Evolutionary conservation across 257 asterid genomes (phyloP).

Genomic region (Sherardia arvensis): DNA sequence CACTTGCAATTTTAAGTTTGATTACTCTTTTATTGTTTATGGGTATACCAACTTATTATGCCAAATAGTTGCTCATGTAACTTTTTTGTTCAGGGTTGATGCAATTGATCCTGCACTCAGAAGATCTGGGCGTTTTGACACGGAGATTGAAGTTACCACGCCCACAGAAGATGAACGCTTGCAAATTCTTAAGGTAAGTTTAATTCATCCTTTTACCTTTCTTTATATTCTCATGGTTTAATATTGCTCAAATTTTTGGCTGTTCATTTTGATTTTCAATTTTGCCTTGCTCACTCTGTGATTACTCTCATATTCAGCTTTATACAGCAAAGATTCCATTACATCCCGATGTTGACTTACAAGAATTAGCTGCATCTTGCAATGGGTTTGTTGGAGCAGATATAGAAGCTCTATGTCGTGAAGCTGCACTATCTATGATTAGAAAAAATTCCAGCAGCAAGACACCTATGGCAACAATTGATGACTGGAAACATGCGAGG

Average conservation of each 20-base stretch:
- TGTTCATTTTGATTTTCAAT: not conserved
- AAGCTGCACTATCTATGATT: slow-evolving; percentile 57
- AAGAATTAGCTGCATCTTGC: slow-evolving; percentile 70
- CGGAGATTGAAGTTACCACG: slow-evolving; percentile 85
- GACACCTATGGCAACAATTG: slow-evolving; percentile 27
- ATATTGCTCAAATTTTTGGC: not conserved
- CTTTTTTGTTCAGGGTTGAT: slow-evolving; percentile 51
- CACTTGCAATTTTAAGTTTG: not conserved
- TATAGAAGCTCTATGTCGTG: slow-evolving; percentile 90
- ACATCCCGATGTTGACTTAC: slow-evolving; percentile 52
- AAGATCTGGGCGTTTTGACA: slow-evolving; percentile 92
- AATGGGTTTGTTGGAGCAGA: slow-evolving; percentile 98
- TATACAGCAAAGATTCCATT: slow-evolving; percentile 65
- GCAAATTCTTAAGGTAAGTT: slow-evolving; percentile 56
- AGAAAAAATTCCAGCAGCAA: slow-evolving; percentile 35
- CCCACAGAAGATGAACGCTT: slow-evolving; percentile 81
- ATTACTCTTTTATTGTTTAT: not conserved
- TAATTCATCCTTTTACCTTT: not conserved
- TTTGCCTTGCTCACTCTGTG: not conserved
- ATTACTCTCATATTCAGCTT: slow-evolving; percentile 36
- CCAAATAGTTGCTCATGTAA: not conserved
- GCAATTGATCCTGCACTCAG: slow-evolving; percentile 89
- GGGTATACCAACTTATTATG: not conserved
- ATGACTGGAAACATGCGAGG: slow-evolving; percentile 76
- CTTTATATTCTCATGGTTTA: not conserved